Conservation (phyloP, 2,329 filamentous ascomycete species). For the Fusarium chuoi region DNA sequence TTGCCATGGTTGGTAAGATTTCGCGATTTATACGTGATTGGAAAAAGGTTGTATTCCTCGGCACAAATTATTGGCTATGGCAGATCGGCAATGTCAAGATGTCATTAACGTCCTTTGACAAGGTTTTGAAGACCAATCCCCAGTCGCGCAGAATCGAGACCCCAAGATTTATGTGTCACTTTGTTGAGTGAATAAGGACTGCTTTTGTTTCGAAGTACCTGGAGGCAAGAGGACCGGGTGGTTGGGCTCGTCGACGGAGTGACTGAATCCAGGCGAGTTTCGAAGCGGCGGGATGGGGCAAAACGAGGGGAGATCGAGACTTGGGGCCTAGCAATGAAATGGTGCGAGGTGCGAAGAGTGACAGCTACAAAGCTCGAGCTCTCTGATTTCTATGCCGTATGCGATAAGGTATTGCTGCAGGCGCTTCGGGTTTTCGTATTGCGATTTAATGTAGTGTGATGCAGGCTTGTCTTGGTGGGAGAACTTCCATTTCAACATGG, state of each 20-base stretch:
- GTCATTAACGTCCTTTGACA: constrained; percentile 37
- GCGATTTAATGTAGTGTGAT: constrained; percentile 35
- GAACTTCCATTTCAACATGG: constrained; percentile 26
- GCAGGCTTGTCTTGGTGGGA: constrained; percentile 39
- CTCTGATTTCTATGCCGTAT: background rate
- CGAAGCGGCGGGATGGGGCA: constrained; percentile 20
- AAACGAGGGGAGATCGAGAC: constrained; percentile 32
- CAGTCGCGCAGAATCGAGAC: background rate
- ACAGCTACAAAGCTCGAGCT: background rate
- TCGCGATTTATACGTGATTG: background rate
- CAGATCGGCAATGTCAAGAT: constrained; percentile 24
- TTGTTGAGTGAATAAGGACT: background rate
- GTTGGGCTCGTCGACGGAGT: constrained; percentile 15
- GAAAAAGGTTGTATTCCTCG: background rate
- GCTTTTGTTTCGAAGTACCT: background rate
- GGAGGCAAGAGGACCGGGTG: constrained; percentile 1
- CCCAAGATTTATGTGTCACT: background rate
- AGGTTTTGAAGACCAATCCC: constrained; percentile 2
- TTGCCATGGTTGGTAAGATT: constrained; percentile 54
- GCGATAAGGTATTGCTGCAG: background rate
- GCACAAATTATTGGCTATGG: constrained; percentile 21
- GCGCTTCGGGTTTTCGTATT: constrained; percentile 21
- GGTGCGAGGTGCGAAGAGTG: constrained; percentile 2
- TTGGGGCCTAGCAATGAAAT: constrained; percentile 7
- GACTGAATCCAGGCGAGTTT: constrained; percentile 25